A percentile compares a stretch with the other conserved stretches of the same genome.
Evolutionary conservation across 2,329 filamentous ascomycete species (phyloP).

Genomic region (Arthroderma sp.): DNA sequence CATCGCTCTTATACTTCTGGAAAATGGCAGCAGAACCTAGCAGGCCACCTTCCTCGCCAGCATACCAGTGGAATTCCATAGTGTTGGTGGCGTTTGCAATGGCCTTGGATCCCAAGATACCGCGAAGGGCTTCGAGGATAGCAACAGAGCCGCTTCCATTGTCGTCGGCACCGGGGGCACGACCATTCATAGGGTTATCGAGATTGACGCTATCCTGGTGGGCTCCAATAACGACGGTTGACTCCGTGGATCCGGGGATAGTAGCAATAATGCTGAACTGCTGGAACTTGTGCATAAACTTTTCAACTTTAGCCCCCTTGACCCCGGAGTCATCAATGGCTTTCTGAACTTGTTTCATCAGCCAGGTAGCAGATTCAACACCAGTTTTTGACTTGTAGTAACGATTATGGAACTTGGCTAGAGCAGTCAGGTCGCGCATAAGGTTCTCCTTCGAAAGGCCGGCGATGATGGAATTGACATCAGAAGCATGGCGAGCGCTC

Average conservation of each 20-base stretch:
- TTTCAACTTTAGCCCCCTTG: constrained; percentile 54
- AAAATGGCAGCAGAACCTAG: constrained; percentile 87
- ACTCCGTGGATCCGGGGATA: constrained; percentile 73
- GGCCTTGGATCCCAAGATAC: constrained; percentile 60
- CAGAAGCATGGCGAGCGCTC: constrained; percentile 45
- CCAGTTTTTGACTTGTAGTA: constrained; percentile 54
- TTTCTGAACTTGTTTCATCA: constrained; percentile 60
- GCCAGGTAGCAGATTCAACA: constrained; percentile 73
- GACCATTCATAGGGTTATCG: constrained; percentile 59
- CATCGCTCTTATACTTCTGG: constrained; percentile 59
- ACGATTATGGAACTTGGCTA: constrained; percentile 48
- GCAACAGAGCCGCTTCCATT: constrained; percentile 89
- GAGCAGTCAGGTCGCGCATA: constrained; percentile 60
- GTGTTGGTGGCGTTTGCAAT: constrained; percentile 54
- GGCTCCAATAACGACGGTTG: constrained; percentile 77
- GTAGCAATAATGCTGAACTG: constrained; percentile 87
- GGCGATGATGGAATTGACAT: constrained; percentile 54
- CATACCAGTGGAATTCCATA: constrained; percentile 64
- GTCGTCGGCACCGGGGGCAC: constrained; percentile 88
- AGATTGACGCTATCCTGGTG: constrained; percentile 93
- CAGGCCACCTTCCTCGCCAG: constrained; percentile 52
- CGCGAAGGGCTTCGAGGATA: constrained; percentile 80
- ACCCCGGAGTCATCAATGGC: constrained; percentile 63
- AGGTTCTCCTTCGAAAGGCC: constrained; percentile 66
- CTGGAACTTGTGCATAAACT: constrained; percentile 74